Evolutionary conservation across 75 land plant genomes (phyloP), one percentile per base, ranked within the genome.

Genomic region (Selaginella moellendorffii): DNA sequence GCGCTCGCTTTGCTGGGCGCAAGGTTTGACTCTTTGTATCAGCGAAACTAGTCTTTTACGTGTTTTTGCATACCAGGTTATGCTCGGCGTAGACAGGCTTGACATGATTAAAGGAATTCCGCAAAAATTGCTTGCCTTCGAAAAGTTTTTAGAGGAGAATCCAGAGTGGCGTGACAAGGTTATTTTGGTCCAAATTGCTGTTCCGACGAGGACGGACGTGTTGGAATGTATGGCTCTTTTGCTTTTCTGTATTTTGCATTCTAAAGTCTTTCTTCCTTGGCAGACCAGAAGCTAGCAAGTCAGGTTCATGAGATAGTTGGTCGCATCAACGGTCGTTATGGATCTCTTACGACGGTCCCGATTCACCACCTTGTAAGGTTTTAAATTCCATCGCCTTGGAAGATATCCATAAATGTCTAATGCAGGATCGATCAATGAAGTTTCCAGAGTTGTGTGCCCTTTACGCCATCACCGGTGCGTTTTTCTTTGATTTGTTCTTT

Each of bases 291-390:
- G 53, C 95, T 93, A 53, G 83, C 98, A 26, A 93, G 98, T 68
- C 98, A 93, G 62, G 98, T 93, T 31, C 97, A 92, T 92, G 97
- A 92, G 69, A 92, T 92, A 51, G 97, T 92, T 76, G 97, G 97
- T 21, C 90, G 98, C 29, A 93, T 93, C 58, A 93, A 93, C 75
- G 98, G 98, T n/a, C 80, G 96, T 36, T 93, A 84, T 83, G 98
- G 98, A 61, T 83, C 98, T 23, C 71, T 93, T 62, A 89, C 85
- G 28, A 77, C 90, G 51, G 98, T 93, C 72, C 98, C 98, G 9
- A 93, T 93, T 20, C 96, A 89, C 78, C 98, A 93, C 54, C 75
- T 93, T 80, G 97, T 85, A 29, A 67, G 87, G 71, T n/a, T n/a
- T n/a, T n/a, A n/a, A n/a, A n/a, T n/a, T n/a, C n/a, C n/a, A n/a